A percentile compares a stretch with the other conserved stretches of the same genome.
Evolutionary conservation across 192 early-diverging fungal species (phyloP).

Genomic region (Radiomyces spectabilis): DNA sequence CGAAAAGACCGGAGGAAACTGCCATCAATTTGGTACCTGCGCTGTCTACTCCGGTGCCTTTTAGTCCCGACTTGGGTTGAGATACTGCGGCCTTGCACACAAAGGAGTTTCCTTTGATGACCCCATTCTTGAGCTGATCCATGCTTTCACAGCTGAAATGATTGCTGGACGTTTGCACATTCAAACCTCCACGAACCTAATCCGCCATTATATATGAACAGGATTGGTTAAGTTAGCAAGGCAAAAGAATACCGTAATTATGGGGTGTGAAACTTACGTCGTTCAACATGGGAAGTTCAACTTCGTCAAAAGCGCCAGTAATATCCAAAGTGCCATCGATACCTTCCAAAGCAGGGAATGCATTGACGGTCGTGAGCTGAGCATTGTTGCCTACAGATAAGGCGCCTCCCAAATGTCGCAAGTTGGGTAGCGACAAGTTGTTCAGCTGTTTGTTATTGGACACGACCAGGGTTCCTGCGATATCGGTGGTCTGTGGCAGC

Average conservation of each 20-base stretch:
- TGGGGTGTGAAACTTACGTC: constrained; percentile 16
- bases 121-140: constrained; percentile 10
- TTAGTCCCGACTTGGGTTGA: constrained; percentile 14
- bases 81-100: constrained; percentile 10
- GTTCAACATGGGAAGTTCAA: constrained; percentile 33
- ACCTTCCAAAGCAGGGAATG: constrained; percentile 47
- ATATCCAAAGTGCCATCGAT: constrained; percentile 53
- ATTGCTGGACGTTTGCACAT: constrained; percentile 47
- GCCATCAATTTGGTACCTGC: no score
- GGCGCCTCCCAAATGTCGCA: constrained; percentile 53
- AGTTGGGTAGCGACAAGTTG: constrained; percentile 45
- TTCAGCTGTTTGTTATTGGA: constrained; percentile 47
- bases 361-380: constrained; percentile 40
- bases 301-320: constrained; percentile 51
- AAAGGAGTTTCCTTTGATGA: constrained; percentile 23
- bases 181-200: constrained; percentile 46
- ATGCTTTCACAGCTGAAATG: constrained; percentile 38
- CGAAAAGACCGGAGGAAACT: no score
- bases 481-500: constrained; percentile 31
- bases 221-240: neutral
- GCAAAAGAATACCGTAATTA: neutral
- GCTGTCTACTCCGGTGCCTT: no score
- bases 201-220: no score
- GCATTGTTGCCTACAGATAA: constrained; percentile 60
- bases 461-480: constrained; percentile 50